These are phyloP conservation scores for Pseudogymnoascus sp. DNA, from an alignment of 2,329 filamentous ascomycete genomes.

Conservation along the genomic window DNA sequence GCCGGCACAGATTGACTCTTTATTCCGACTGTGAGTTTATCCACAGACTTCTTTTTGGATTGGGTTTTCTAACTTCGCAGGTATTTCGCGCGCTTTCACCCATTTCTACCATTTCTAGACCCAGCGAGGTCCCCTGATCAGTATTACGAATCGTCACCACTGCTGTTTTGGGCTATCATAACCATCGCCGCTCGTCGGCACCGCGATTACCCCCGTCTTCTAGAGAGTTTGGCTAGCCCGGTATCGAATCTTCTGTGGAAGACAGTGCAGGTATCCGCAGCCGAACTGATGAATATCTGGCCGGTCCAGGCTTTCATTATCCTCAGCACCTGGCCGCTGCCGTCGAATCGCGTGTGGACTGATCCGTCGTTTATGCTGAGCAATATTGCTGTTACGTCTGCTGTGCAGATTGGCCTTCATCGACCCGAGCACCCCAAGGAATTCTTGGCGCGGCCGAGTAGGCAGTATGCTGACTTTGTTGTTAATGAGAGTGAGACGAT, in stretches of 20 bases:
- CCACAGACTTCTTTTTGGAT: too few relatives aligned
- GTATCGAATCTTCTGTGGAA: conserved; percentile 15
- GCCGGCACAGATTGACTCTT: conserved; percentile 9
- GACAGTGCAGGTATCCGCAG: conserved; percentile 6
- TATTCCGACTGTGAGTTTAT: conserved; percentile 13
- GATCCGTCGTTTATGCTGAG: conserved; percentile 19
- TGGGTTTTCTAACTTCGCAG: conserved; percentile 9
- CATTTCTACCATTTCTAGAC: conserved; percentile 14
- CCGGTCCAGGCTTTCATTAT: conserved; percentile 18
- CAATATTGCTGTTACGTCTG: conserved; percentile 18
- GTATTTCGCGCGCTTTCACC: conserved; percentile 16
- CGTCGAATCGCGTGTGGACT: conserved; percentile 16
- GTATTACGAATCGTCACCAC: conserved; percentile 11
- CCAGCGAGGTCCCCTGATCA: conserved; percentile 13
- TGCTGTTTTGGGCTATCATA: conserved; percentile 17
- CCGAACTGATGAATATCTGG: not conserved
- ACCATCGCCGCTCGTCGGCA: conserved; percentile 16
- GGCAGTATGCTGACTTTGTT: not conserved
- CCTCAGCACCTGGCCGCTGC: conserved; percentile 21
- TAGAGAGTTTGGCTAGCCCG: conserved; percentile 10
- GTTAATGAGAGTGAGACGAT: not conserved
- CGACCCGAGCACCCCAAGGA: conserved; percentile 17
- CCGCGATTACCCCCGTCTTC: conserved; percentile 11
- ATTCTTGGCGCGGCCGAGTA: conserved; percentile 11
- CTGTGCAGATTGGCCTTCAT: conserved; percentile 22